phyloP scores from a whole-genome alignment of 2,329 filamentous ascomycete species.

The Sporothrix pseudoabietina region DNA sequence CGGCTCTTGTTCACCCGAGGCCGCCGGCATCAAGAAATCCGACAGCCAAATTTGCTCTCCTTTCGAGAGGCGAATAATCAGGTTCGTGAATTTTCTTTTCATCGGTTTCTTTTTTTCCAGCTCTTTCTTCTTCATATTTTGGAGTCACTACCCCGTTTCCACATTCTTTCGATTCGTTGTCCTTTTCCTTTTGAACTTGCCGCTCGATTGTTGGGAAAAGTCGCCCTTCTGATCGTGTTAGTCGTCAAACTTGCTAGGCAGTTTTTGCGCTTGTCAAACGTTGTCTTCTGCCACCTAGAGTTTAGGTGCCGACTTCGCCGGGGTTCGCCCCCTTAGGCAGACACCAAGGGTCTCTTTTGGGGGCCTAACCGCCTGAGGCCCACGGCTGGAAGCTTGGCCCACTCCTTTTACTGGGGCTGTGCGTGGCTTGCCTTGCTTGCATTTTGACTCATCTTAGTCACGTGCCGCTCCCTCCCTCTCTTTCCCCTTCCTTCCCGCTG shows the following conservation, averaged over 20 bases:
- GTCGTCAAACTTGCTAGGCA: slow-evolving; percentile 23
- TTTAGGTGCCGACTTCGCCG: slow-evolving; percentile 16
- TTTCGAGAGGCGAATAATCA: slow-evolving; percentile 6
- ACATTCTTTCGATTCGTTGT: not conserved
- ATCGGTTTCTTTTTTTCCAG: not conserved
- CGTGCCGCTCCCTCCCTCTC: not conserved
- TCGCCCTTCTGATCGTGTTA: not conserved
- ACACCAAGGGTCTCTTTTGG: slow-evolving; percentile 18
- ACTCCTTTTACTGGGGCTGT: not conserved
- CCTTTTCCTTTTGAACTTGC: slow-evolving; percentile 1
- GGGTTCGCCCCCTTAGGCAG: slow-evolving; percentile 27
- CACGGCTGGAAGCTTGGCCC: slow-evolving; percentile 9
- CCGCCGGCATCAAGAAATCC: not conserved
- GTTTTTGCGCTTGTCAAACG: not conserved
- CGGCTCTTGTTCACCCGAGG: not conserved
- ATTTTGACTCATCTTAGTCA: slow-evolving; percentile 16
- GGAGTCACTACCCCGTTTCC: not conserved
- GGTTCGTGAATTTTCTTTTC: not conserved
- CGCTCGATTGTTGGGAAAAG: not conserved
- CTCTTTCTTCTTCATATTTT: not conserved
- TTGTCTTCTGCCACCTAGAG: not conserved
- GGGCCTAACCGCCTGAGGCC: slow-evolving; percentile 8
- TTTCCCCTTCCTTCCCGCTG: not conserved
- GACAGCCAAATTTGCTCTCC: not conserved
- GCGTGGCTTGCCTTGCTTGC: slow-evolving; percentile 12